A percentile compares a stretch with the other conserved stretches of the same genome.
Conservation (phyloP, 2,329 filamentous ascomycete species). For the Pyricularia sp. region DNA sequence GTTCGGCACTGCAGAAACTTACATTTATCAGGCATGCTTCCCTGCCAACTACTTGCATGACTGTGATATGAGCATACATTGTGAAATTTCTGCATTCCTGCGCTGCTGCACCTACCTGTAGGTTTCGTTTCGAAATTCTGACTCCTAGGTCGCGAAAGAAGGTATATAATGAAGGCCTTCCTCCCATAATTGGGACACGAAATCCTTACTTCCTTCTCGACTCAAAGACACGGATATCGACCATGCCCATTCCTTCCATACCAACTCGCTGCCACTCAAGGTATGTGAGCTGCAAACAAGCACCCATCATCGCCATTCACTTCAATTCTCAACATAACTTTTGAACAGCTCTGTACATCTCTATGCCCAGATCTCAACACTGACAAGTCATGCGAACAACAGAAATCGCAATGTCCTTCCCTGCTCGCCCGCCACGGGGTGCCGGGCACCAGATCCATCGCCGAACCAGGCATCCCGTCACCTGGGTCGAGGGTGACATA, state of each 20-base stretch:
- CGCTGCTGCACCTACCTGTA: no score
- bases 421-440: not conserved
- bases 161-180: not conserved
- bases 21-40: no score
- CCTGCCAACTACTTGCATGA: no score
- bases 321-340: no score
- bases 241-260: not conserved
- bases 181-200: not conserved
- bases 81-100: no score
- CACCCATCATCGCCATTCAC: no score
- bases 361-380: not conserved
- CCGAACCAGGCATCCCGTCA: not conserved
- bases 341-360: no score
- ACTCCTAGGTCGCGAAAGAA: not conserved
- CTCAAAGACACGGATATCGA: not conserved
- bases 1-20: no score
- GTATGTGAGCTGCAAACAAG: no score
- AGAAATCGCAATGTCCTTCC: not conserved
- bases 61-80: no score
- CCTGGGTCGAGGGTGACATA: slow-evolving; percentile 18
- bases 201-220: not conserved
- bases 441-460: not conserved
- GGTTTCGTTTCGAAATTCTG: no score
- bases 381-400: not conserved
- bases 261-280: not conserved